phyloP scores from a whole-genome alignment of 176 grass and related monocot species.

The Triticum aestivum region DNA sequence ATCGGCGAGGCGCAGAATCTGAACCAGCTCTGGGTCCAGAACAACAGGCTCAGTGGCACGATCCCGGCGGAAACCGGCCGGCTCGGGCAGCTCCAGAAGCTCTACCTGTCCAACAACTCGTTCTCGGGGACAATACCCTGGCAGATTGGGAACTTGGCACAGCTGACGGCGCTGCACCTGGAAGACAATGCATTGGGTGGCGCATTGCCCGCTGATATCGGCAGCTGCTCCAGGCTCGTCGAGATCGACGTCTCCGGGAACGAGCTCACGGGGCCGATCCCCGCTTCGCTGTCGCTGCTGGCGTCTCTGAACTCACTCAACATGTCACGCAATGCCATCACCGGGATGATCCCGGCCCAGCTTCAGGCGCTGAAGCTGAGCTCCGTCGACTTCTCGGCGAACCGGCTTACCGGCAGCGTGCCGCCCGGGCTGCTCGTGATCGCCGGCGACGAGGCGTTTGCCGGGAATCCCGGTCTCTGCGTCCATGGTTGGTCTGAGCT shows the following conservation, averaged over 20 bases:
- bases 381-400: slow-evolving; percentile 76
- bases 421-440: slow-evolving; percentile 61
- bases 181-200: slow-evolving; percentile 55
- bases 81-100: slow-evolving; percentile 50
- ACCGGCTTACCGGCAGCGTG: slow-evolving; percentile 58
- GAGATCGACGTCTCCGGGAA: slow-evolving; percentile 75
- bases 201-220: slow-evolving; percentile 43
- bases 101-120: slow-evolving; percentile 68
- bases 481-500: slow-evolving; percentile 36
- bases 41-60: slow-evolving; percentile 51
- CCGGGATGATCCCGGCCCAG: slow-evolving; percentile 55
- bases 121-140: slow-evolving; percentile 59
- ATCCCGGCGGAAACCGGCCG: slow-evolving; percentile 60
- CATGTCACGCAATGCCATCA: slow-evolving; percentile 52
- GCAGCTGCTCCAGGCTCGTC: slow-evolving; percentile 51
- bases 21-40: slow-evolving; percentile 60
- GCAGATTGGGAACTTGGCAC: slow-evolving; percentile 54
- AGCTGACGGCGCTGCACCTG: slow-evolving; percentile 56
- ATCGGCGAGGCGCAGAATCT: slow-evolving; percentile 49
- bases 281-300: slow-evolving; percentile 39
- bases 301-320: slow-evolving; percentile 72
- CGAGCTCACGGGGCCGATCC: slow-evolving; percentile 54
- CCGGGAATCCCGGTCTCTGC: slow-evolving; percentile 58
- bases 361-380: slow-evolving; percentile 69
- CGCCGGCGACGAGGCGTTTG: slow-evolving; percentile 48